Conservation (phyloP, 371 early-diverging fungal genomes). For the Actinomortierella wolfii region DNA sequence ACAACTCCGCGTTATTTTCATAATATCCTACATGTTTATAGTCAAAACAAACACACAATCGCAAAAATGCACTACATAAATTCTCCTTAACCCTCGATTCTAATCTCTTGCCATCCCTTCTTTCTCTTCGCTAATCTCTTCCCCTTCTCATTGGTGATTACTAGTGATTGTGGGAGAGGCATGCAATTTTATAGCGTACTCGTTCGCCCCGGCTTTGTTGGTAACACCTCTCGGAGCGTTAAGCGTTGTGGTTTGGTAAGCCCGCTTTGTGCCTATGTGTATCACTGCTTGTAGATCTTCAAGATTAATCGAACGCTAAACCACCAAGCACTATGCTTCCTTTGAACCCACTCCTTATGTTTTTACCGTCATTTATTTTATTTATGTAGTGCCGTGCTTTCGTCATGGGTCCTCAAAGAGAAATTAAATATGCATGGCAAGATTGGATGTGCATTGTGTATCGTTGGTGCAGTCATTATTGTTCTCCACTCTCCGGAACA, state of each 20-base stretch:
- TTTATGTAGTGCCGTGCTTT: conserved; percentile 77
- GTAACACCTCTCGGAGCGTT: conserved; percentile 97
- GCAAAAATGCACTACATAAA: no score
- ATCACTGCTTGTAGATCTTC: neutral
- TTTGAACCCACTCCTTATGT: neutral
- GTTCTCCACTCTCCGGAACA: conserved; percentile 94
- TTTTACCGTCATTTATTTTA: conserved; percentile 1
- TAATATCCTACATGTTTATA: no score
- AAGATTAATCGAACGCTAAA: neutral
- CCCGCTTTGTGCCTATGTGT: neutral
- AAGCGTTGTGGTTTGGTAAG: conserved; percentile 77
- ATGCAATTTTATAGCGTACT: conserved; percentile 94
- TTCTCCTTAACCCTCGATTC: no score
- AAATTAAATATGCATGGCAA: conserved; percentile 82
- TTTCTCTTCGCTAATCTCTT: neutral
- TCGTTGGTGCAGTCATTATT: conserved; percentile 89
- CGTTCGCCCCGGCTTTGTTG: conserved; percentile 92
- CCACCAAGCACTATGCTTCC: conserved; percentile 2
- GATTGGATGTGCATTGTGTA: conserved; percentile 89
- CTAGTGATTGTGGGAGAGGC: conserved; percentile 85
- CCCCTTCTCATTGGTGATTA: neutral
- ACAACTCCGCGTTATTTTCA: neutral
- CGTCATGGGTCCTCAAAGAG: conserved; percentile 90
- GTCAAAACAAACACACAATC: no score
- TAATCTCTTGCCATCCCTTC: neutral